A percentile compares a stretch with the other conserved stretches of the same genome.
Conservation (phyloP, 2,329 filamentous ascomycete species). For the Paraphaeosphaeria minitans region DNA sequence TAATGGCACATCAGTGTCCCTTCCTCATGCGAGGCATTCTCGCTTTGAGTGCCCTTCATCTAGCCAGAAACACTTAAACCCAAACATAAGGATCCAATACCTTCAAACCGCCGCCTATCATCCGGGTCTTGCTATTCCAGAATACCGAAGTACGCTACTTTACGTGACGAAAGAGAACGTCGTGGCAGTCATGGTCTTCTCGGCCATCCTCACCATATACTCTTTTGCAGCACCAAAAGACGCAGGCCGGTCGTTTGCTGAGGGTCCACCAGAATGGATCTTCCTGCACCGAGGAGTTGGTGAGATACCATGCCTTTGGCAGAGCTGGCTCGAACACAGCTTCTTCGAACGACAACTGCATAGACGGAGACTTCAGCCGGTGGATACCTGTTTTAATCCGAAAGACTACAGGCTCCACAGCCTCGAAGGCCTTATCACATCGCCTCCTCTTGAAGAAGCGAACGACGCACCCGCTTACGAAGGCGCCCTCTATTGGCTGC, state of each 20-base stretch:
- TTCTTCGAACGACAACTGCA: conserved; percentile 18
- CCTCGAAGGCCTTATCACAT: conserved; percentile 15
- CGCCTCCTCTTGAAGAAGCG: conserved; percentile 13
- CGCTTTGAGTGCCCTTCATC: conserved; percentile 22
- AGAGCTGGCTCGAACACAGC: conserved; percentile 19
- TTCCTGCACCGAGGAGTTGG: conserved; percentile 20
- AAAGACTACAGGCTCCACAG: conserved; percentile 21
- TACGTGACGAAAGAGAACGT: conserved; percentile 22
- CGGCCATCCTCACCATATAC: conserved; percentile 19
- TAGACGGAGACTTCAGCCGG: conserved; percentile 15
- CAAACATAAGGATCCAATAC: conserved; percentile 9
- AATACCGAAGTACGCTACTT: conserved; percentile 18
- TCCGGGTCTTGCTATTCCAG: conserved; percentile 25
- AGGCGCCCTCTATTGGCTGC: conserved; percentile 19
- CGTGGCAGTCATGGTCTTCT: conserved; percentile 21
- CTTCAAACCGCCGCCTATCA: conserved; percentile 20
- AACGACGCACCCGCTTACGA: conserved; percentile 15
- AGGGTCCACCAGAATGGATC: conserved; percentile 18
- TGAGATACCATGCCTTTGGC: conserved; percentile 19
- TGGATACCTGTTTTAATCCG: conserved; percentile 20
- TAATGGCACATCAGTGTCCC: conserved; percentile 18
- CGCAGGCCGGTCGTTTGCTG: conserved; percentile 8
- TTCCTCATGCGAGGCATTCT: conserved; percentile 30
- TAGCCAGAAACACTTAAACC: conserved; percentile 14
- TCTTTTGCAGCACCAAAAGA: conserved; percentile 21